Evolutionary conservation across 208 protist species (phyloP), one percentile per base, ranked within the genome.

Genomic region (Strigomonas oncopelti): DNA sequence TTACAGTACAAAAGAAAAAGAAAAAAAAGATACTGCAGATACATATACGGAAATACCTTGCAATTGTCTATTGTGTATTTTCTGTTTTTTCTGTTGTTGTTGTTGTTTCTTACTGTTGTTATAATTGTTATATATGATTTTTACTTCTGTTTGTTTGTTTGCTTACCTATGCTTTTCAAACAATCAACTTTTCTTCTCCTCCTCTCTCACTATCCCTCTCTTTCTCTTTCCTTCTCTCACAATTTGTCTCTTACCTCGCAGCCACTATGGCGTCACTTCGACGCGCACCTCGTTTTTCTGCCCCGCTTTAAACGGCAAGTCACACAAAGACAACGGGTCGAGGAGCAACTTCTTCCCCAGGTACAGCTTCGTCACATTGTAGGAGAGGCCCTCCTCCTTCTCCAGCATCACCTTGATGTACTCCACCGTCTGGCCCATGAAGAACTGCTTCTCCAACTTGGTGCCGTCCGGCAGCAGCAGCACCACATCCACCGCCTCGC

Each of bases 381-480:
- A 95, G 16, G 80, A 60, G 51, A 90, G 62, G 7, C 65, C 78
- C 52, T 85, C 72, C 38, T 86, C 74, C 58, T 85, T 74, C 68
- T 95, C 84, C 57, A 95, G 66, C 27, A 80, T 62, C 46, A 81
- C 63, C 68, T 95, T 95, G 25, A 95, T 59, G 62, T 80, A 78
- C 67, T 87, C 84, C 4, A 95, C 69, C 28, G 77, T 93, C 67
- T 95, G 85, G 13, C 90, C 87, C 83, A 91, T 92, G 67, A 80
- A 88, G 61, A 88, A 90, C 18, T 51, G 66, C 14, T 72, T 63
- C 58, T 64, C 51, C 51, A 83, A 34, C 29, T 27, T 76, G 27
- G 55, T 36, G 14, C 76, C 81, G 46, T 65, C 51, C 3, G 85
- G 88, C 16, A 93, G 63, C 55, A 67, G 31, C 62, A 89, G 85